Evolutionary conservation across 345 rosid species (phyloP).

Genomic region (Rhodamnia argentea): DNA sequence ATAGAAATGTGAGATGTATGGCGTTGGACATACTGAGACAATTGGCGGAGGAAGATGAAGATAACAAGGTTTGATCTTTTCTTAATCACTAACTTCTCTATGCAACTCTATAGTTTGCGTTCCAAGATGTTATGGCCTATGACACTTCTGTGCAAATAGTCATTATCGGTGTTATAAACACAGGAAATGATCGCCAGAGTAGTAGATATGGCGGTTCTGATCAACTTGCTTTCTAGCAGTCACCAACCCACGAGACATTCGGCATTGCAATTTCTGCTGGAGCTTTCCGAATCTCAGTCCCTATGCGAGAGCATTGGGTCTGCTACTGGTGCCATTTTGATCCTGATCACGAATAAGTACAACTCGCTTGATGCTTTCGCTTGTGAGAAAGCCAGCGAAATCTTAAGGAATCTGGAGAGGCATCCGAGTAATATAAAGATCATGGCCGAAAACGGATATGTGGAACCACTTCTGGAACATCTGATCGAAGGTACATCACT

Average conservation of each 20-base stretch:
- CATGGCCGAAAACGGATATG: conserved; percentile 83
- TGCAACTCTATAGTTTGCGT: neutral
- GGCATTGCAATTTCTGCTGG: conserved; percentile 47
- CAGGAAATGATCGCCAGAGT: conserved; percentile 56
- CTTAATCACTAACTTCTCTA: neutral
- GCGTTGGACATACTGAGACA: conserved; percentile 39
- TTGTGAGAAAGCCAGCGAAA: conserved; percentile 48
- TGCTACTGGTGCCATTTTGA: conserved; percentile 56
- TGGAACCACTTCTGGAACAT: conserved; percentile 73
- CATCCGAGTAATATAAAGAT: conserved; percentile 47
- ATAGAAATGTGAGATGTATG: conserved; percentile 45
- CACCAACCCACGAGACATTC: conserved; percentile 44
- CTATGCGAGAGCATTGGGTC: conserved; percentile 49
- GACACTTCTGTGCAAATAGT: neutral
- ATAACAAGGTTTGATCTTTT: conserved; percentile 41
- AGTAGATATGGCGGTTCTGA: conserved; percentile 32
- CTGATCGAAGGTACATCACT: conserved; percentile 48
- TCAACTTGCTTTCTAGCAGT: conserved; percentile 59
- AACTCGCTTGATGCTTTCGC: conserved; percentile 41
- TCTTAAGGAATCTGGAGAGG: conserved; percentile 52
- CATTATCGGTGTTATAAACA: neutral
- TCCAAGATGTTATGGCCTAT: neutral
- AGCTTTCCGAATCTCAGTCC: conserved; percentile 48
- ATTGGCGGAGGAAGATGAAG: conserved; percentile 44
- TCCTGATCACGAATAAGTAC: conserved; percentile 60